These are phyloP conservation scores for Amauroascus verrucosus DNA, from an alignment of 2,329 filamentous ascomycete genomes.

Conservation along the genomic window DNA sequence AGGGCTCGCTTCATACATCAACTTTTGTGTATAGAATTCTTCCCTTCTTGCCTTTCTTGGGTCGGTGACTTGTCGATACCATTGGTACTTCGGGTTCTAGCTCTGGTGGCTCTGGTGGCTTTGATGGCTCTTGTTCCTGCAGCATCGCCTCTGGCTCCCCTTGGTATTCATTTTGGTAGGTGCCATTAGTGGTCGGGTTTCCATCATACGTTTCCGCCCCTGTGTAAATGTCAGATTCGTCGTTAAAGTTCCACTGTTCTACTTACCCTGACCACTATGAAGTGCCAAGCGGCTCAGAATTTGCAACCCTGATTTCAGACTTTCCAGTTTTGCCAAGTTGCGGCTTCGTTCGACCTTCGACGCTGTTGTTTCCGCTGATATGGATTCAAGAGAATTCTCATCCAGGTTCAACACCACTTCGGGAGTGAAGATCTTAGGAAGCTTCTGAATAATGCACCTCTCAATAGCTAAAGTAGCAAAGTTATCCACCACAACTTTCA, in stretches of 20 bases:
- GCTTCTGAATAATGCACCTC: conserved; percentile 12
- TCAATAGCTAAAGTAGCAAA: conserved; percentile 33
- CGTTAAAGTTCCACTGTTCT: not conserved
- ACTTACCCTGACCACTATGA: not conserved
- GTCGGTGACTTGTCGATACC: no score
- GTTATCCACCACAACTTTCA: conserved; percentile 35
- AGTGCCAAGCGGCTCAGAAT: conserved; percentile 5
- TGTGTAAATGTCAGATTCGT: not conserved
- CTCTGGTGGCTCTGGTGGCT: no score
- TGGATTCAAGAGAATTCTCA: conserved; percentile 7
- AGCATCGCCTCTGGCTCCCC: no score
- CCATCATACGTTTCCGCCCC: not conserved
- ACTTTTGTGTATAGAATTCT: no score
- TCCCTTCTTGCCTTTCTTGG: no score
- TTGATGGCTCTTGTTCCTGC: no score
- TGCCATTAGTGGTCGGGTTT: not conserved
- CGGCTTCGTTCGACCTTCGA: conserved; percentile 7
- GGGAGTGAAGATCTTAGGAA: conserved; percentile 11
- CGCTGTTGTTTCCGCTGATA: conserved; percentile 12
- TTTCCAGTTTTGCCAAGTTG: conserved; percentile 1
- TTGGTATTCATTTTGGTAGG: no score
- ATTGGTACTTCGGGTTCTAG: no score
- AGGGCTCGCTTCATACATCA: no score
- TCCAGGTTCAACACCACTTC: conserved; percentile 8
- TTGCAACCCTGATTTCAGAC: conserved; percentile 6